Base-by-base conservation (phyloP, 73 alveolate species). In the Stentor coeruleus region DNA sequence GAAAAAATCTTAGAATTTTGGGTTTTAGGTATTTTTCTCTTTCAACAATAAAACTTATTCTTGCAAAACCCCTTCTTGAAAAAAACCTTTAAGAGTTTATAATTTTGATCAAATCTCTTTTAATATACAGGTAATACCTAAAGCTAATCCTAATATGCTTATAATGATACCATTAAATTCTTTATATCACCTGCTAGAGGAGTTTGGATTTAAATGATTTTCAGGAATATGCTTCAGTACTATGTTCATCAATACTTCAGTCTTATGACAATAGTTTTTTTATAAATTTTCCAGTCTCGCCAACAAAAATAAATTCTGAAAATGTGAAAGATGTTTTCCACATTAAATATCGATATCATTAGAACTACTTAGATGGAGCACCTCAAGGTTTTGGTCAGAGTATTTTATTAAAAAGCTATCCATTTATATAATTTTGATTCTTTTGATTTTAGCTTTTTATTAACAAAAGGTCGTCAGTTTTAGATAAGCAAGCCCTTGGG, bases 401-500 rank as follows among this genome's bases (percentile, higher is more conserved):
- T 49, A 49, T 11, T 39, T 59, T 36, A 58, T 37, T 76, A 77
- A 6, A 38, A 77, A 31, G 40, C 82, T 38, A 79, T 39, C 26
- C 66, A 81, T 37, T 72, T 85, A 26, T 84, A 85, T 59, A 84
- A 88, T 0, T 60, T 42, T 3, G 77, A 89, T 35, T 59, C 39
- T 39, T 82, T 81, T 38, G 91, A 83, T 36, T 83, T 85, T n/a
- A 57, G 84, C 33, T 59, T 85, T 30, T 49, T 59, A 37, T 39
- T 59, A 33, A n/a, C n/a, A n/a, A n/a, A n/a, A n/a, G n/a, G n/a
- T n/a, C n/a, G n/a, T n/a, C n/a, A n/a, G n/a, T n/a, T n/a, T n/a
- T n/a, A n/a, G n/a, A n/a, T n/a, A n/a, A n/a, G n/a, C n/a, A n/a
- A n/a, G n/a, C n/a, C n/a, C n/a, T n/a, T 38, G 85, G 77, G 91